Conservation (phyloP, 169 alveolate genomes). For the Plasmodium yoelii region DNA sequence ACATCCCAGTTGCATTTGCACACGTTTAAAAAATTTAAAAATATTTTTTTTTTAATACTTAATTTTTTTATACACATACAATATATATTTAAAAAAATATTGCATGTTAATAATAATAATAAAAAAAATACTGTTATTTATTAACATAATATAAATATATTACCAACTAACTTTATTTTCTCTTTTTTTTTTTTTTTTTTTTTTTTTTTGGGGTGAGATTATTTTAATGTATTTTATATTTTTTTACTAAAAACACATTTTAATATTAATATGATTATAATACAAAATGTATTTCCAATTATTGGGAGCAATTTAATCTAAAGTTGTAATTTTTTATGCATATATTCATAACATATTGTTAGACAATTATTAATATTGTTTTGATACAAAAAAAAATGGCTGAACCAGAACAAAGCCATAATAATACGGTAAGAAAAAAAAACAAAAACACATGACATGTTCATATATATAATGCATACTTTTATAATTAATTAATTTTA, state of each 20-base stretch:
- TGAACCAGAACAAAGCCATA: slow-evolving; percentile 57
- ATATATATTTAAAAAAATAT: slow-evolving; percentile 5
- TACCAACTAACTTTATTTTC: slow-evolving; percentile 4
- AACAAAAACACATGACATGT: slow-evolving; percentile 3
- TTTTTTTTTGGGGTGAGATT: slow-evolving; percentile 8
- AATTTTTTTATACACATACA: slow-evolving; percentile 7
- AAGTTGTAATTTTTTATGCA: slow-evolving; percentile 12
- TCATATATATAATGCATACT: slow-evolving; percentile 1
- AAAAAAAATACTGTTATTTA: slow-evolving; percentile 1
- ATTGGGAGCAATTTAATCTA: background rate
- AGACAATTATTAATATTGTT: slow-evolving; percentile 38
- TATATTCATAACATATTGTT: background rate
- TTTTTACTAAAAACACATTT: slow-evolving; percentile 1
- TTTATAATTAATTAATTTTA: background rate
- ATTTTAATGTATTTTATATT: slow-evolving; percentile 17
- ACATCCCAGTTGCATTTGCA: slow-evolving; percentile 26
- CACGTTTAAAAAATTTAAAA: slow-evolving; percentile 42
- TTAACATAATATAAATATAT: background rate
- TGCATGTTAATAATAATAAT: slow-evolving; percentile 20
- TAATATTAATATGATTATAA: slow-evolving; percentile 5
- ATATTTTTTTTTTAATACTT: no score
- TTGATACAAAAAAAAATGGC: slow-evolving; percentile 28
- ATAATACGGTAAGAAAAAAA: slow-evolving; percentile 17
- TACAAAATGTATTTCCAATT: slow-evolving; percentile 17
- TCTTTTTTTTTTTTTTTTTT: slow-evolving; percentile 35